Evolutionary conservation across 1,284 basidiomycete species (phyloP).

Genomic region (Trametes polyzona): DNA sequence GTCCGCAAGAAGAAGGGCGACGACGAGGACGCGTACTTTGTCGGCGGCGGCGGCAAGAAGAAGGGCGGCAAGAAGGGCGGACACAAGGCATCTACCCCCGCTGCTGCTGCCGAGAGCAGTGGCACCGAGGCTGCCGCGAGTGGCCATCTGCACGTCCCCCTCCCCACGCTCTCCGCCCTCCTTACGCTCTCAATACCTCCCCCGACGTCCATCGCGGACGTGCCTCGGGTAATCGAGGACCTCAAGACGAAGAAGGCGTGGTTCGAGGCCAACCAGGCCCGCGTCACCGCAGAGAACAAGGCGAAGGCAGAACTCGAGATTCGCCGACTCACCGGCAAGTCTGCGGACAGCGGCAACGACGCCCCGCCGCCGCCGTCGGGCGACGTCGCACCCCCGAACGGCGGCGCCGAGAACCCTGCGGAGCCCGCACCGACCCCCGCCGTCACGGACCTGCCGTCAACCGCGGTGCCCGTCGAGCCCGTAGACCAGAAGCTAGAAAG

Average conservation of each 20-base stretch:
- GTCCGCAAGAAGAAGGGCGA: slow-evolving; percentile 91
- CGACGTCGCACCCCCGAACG: slow-evolving; percentile 47
- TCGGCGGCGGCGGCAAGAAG: slow-evolving; percentile 65
- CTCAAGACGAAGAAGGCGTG: slow-evolving; percentile 94
- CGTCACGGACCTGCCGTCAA: slow-evolving; percentile 33
- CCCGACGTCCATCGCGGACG: slow-evolving; percentile 78
- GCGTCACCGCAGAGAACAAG: slow-evolving; percentile 71
- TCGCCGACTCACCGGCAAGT: slow-evolving; percentile 57
- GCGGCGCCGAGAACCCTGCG: slow-evolving; percentile 48
- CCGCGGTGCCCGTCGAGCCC: slow-evolving; percentile 44
- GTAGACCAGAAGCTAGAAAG: slow-evolving; percentile 54
- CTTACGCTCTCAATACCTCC: slow-evolving; percentile 90
- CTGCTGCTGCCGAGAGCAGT: slow-evolving; percentile 41
- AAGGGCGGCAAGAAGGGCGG: slow-evolving; percentile 75
- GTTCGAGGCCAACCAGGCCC: slow-evolving; percentile 83
- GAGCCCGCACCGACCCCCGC: slow-evolving; percentile 53
- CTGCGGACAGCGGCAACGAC: slow-evolving; percentile 52
- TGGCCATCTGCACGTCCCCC: slow-evolving; percentile 76
- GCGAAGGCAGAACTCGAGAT: slow-evolving; percentile 84
- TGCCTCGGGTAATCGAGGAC: slow-evolving; percentile 86
- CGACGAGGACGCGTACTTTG: slow-evolving; percentile 85
- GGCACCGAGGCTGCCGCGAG: slow-evolving; percentile 33
- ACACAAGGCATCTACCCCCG: slow-evolving; percentile 46
- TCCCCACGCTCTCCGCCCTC: slow-evolving; percentile 87
- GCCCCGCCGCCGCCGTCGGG: slow-evolving; percentile 33